phyloP scores from a whole-genome alignment of 345 rosid species.

The Arabis alpina region DNA sequence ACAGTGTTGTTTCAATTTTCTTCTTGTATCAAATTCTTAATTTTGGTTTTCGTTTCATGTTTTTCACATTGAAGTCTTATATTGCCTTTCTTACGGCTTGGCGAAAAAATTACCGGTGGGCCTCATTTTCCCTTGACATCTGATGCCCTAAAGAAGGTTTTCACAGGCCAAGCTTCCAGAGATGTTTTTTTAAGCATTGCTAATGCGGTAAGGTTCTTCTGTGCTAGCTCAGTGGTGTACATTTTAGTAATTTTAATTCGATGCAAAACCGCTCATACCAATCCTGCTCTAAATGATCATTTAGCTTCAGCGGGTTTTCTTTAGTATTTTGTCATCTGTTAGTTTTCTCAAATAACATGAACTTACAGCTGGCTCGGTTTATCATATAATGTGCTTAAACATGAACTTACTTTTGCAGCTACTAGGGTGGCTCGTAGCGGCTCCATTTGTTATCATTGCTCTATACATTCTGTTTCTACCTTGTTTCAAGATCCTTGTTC shows the following conservation, averaged over 20 bases:
- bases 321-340: background rate
- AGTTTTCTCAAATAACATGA: background rate
- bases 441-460: conserved; percentile 38
- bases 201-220: conserved; percentile 70
- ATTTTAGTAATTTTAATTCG: conserved; percentile 7
- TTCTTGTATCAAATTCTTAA: background rate
- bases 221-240: background rate
- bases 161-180: conserved; percentile 82
- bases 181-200: conserved; percentile 72
- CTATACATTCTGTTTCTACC: conserved; percentile 42
- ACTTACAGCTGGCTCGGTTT: background rate
- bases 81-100: conserved; percentile 93
- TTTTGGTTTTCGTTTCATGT: conserved; percentile 28
- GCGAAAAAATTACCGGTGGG: conserved; percentile 76
- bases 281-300: background rate
- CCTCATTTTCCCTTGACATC: conserved; percentile 86
- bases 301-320: background rate
- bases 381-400: background rate
- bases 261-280: conserved; percentile 6
- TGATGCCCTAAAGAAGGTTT: conserved; percentile 86
- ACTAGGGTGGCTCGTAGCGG: conserved; percentile 42
- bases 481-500: conserved; percentile 42
- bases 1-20: background rate
- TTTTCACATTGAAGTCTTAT: conserved; percentile 60
- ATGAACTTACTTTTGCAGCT: conserved; percentile 29